Percentiles rank a stretch among this genome's conserved stretches.
Conservation (phyloP, 176 grass and related monocot species). For the Phoenix dactylifera region DNA sequence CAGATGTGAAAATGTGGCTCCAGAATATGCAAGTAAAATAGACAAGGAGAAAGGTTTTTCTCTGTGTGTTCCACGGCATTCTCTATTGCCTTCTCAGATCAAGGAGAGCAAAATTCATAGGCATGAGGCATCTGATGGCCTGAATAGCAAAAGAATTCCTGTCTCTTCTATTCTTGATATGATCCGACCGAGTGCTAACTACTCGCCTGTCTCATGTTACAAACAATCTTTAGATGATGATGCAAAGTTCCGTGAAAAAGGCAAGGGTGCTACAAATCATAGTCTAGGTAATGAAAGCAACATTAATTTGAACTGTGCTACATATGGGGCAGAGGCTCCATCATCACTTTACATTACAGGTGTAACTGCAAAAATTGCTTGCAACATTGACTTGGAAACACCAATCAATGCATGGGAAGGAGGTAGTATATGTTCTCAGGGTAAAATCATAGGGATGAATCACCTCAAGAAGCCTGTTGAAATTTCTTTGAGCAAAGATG, state of each 20-base stretch:
- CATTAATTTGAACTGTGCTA: conserved; percentile 60
- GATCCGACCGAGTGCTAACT: background rate
- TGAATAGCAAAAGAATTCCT: no score
- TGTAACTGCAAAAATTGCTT: conserved; percentile 26
- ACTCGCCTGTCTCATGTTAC: background rate
- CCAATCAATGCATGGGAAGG: conserved; percentile 29
- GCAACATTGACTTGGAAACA: conserved; percentile 48
- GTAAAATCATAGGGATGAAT: no score
- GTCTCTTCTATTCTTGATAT: background rate
- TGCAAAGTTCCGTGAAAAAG: no score
- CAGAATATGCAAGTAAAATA: no score
- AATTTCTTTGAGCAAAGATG: background rate
- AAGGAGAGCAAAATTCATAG: background rate
- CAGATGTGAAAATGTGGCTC: no score
- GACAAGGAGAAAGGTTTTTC: no score
- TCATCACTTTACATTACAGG: conserved; percentile 15
- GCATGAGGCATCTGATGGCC: background rate
- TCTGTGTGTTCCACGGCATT: no score
- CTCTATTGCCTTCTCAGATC: background rate
- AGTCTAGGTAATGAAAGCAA: conserved; percentile 4
- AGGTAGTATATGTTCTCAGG: background rate
- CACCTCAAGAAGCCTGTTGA: background rate
- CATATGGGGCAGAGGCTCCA: conserved; percentile 14
- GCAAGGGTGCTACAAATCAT: conserved; percentile 12
- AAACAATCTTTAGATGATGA: no score